Base-by-base conservation (phyloP, 2,329 filamentous ascomycete genomes). In the Colletotrichum sp. region DNA sequence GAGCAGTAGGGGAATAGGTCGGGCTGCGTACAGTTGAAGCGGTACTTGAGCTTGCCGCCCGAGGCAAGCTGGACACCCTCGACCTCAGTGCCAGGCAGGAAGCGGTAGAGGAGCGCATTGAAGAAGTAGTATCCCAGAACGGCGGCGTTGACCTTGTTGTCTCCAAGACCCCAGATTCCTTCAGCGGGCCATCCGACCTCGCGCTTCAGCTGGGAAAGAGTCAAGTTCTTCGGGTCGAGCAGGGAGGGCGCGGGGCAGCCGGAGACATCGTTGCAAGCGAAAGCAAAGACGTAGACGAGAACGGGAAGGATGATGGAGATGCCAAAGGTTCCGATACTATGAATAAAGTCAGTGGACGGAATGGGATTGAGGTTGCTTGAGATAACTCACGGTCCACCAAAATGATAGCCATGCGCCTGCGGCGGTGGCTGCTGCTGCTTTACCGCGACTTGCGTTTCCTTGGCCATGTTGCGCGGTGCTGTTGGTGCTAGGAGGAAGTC, bases 231-330 rank as follows among this genome's bases (percentile, higher is more conserved):
- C 36, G 94, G 96, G 79, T 90, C 89, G 48, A 98, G 90, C 10
- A 96, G 89, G 6, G 94, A 95, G 5, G 96, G 95, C 4, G 95
- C 93, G 63, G 96, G 97, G 82, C 97, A 99, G 74, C 97, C 96
- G 10, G 95, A 94, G 78, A 98, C 88, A 84, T 99, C 96, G 86
- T 98, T 99, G 90, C 96, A 98, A 80, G 94, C 88, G 82, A 98
- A 98, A 63, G 93, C 90, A 82, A 96, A 93, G 80, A 93, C 83
- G 86, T 97, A 98, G 80, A 95, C 91, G 78, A 96, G 89, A 57
- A 96, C 76, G 0, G 96, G 96, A 1, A 98, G 92, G 72, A 93
- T 93, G 80, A 98, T 93, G 9, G 94, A 94, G 81, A 99, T 95
- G 77, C 87, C 90, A 76, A 93, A 91, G 43, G 94, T 95, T 72